These are phyloP conservation scores for Wickerhamiella lipophila DNA, from an alignment of 805 yeast species.

Conservation along the genomic window DNA sequence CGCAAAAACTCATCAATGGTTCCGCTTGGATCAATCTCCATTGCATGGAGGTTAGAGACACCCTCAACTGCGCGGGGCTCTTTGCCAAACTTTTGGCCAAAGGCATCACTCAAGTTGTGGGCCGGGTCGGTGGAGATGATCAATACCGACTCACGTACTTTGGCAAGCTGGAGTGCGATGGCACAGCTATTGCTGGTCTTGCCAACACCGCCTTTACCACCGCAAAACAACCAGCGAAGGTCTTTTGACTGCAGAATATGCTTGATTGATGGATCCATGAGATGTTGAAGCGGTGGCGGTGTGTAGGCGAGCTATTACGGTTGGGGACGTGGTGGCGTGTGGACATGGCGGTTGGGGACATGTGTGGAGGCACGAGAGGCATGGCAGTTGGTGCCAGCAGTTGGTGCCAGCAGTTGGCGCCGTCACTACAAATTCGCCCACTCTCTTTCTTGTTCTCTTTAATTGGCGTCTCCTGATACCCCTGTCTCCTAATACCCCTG, in stretches of 20 bases:
- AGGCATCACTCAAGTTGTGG: constrained; percentile 93
- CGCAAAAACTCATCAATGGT: constrained; percentile 71
- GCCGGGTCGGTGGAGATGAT: constrained; percentile 98
- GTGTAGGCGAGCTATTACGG: not conserved
- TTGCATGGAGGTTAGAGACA: constrained; percentile 74
- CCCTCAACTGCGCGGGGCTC: constrained; percentile 94
- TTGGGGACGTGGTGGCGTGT: no score
- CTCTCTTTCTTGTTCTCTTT: no score
- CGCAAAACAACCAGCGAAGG: constrained; percentile 93
- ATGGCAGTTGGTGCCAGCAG: no score
- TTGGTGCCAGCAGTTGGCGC: no score
- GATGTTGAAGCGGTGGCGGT: not conserved
- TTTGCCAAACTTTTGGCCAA: constrained; percentile 94
- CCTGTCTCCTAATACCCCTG: no score
- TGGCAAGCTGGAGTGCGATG: constrained; percentile 84
- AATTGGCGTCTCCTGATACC: no score
- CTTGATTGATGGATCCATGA: constrained; percentile 32
- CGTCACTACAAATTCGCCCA: no score
- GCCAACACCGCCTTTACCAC: constrained; percentile 99
- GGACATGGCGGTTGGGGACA: no score
- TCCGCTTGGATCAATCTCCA: constrained; percentile 97
- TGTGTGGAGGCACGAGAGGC: no score
- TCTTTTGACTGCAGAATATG: constrained; percentile 34
- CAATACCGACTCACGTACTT: constrained; percentile 68
- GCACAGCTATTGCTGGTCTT: constrained; percentile 96